Conservation (phyloP, 805 yeast species). For the Saccharomycopsis sp. region DNA sequence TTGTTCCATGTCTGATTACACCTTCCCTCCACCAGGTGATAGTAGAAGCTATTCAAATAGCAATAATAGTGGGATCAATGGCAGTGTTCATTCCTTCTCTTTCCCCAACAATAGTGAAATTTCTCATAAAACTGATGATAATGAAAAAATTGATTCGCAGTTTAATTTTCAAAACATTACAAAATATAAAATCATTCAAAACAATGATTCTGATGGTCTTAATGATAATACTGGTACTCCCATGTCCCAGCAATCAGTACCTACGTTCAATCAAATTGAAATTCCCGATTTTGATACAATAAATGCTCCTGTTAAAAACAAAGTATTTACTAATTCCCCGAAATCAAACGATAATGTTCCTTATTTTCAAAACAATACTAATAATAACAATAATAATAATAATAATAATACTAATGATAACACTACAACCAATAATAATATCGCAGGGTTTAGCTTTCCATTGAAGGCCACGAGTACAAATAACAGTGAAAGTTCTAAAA, state of each 20-base stretch:
- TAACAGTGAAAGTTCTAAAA: not conserved
- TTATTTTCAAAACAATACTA: not conserved
- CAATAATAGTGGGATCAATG: not conserved
- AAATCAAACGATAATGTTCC: not conserved
- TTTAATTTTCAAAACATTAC: no score
- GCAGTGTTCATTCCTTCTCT: no score
- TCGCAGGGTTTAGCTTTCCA: slow-evolving; percentile 10
- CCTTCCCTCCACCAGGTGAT: slow-evolving; percentile 6
- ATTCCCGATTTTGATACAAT: slow-evolving; percentile 15
- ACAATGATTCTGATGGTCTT: no score
- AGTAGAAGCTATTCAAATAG: not conserved
- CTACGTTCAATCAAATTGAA: slow-evolving; percentile 11
- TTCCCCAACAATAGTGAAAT: no score
- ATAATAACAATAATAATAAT: no score
- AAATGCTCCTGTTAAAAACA: not conserved
- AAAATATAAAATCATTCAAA: no score
- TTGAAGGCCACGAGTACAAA: not conserved
- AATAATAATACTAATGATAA: no score
- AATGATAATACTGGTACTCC: not conserved
- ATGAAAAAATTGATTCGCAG: no score
- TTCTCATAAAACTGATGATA: no score
- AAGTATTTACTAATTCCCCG: not conserved
- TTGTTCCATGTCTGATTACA: slow-evolving; percentile 8
- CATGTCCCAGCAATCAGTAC: no score
- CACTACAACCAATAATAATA: no score